Evolutionary conservation across 768 basidiomycete genomes (phyloP), one percentile per base, ranked within the genome.

Genomic region (Tulasnella calospora): DNA sequence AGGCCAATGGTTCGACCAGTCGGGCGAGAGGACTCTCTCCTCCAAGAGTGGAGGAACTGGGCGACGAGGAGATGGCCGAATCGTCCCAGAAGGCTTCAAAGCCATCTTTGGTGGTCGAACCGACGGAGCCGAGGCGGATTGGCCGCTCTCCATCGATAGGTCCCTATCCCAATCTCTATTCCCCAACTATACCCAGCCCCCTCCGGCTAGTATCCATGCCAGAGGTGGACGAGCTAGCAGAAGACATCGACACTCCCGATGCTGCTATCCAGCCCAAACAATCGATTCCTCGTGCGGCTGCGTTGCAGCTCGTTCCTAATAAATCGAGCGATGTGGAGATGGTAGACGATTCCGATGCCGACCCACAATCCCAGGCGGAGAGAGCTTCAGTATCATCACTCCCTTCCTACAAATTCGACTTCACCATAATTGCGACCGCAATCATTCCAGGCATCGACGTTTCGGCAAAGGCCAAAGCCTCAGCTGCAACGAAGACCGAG

Each of bases 181-280:
- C 70, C 2, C 77, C 77, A 2, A 78, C 70, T 0, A 78, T 78
- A 27, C 77, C 77, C 6, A 78, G 77, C 71, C 77, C 77, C 44
- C 46, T 78, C 30, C 71, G 77, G 38, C 44, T 78, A 12, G 70
- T 78, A 70, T 78, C 77, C 23, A 78, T 78, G 77, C 77, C 77
- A 30, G 75, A 76, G 35, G 47, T 35, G 57, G 75, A 67, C 40
- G 75, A 76, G 36, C 57, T 36, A 10, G 51, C 15, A 2, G 75
- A 38, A 27, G 75, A 76, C 36, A 38, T 38, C 55, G 51, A 76
- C 13, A 76, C 70, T n/a, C 46, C 27, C 40, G 57, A 67, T 57
- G 75, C 40, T 13, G 57, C 47, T 23, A n/a, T 69, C n/a, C 36
- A 76, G 17, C 36, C 40, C 15, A 67, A 35, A 27, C 61, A 67